phyloP scores from a whole-genome alignment of 2,329 filamentous ascomycete genomes.

The Ophiostoma piceae region DNA sequence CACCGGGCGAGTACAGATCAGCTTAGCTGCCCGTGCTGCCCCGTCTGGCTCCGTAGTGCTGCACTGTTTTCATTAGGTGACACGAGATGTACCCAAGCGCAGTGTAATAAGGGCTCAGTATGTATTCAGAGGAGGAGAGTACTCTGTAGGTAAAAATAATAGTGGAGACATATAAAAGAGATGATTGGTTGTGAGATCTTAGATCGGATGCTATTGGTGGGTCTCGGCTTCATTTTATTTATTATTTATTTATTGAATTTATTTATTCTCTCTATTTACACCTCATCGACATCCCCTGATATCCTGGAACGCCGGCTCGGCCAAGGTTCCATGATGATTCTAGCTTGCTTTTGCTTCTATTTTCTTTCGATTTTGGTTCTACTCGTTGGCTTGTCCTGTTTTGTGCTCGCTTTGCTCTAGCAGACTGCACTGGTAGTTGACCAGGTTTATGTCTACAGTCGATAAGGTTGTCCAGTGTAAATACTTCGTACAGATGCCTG shows the following conservation, averaged over 20 bases:
- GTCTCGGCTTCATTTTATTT: background rate
- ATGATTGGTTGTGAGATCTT: background rate
- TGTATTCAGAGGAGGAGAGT: background rate
- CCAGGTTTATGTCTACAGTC: too few relatives aligned
- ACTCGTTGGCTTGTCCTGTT: too few relatives aligned
- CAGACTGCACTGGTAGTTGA: too few relatives aligned
- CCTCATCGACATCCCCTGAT: too few relatives aligned
- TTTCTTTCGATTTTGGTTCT: too few relatives aligned
- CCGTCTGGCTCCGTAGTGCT: conserved; percentile 7
- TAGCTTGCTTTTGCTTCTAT: too few relatives aligned
- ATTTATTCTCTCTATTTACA: background rate
- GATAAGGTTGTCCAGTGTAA: too few relatives aligned
- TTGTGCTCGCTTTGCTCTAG: too few relatives aligned
- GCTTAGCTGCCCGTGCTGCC: conserved; percentile 13
- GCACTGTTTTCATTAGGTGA: background rate
- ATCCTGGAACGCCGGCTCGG: too few relatives aligned
- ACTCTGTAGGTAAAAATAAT: background rate
- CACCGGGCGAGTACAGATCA: background rate
- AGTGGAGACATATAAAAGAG: too few relatives aligned
- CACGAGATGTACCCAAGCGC: conserved; percentile 3
- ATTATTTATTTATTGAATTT: background rate
- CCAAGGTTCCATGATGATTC: too few relatives aligned
- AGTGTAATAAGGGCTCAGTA: background rate
- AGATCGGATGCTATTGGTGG: background rate
- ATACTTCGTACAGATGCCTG: too few relatives aligned